phyloP scores from a whole-genome alignment of 2,329 filamentous ascomycete species.

The Simplicillium aogashimaense region DNA sequence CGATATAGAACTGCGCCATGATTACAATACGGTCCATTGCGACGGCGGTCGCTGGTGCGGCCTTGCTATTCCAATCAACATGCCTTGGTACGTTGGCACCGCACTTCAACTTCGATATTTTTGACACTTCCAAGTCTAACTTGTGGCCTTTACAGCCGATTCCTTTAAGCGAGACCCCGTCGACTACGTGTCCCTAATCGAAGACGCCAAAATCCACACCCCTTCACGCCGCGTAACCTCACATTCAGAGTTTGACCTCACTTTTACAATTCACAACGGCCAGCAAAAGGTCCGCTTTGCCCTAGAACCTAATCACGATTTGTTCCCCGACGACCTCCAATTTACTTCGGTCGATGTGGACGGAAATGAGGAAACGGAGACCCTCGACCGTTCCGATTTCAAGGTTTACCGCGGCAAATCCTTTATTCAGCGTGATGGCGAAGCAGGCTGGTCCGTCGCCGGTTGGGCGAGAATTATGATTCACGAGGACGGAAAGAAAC shows the following conservation, averaged over 20 bases:
- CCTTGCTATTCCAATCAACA: slow-evolving; percentile 19
- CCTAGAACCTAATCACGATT: slow-evolving; percentile 84
- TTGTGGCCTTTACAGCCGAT: slow-evolving; percentile 39
- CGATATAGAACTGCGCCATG: slow-evolving; percentile 14
- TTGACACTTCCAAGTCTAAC: slow-evolving; percentile 11
- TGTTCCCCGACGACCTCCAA: slow-evolving; percentile 66
- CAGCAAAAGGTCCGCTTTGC: slow-evolving; percentile 65
- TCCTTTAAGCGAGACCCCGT: slow-evolving; percentile 71
- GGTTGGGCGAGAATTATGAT: slow-evolving; percentile 84
- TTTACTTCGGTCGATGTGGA: slow-evolving; percentile 64
- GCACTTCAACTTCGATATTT: slow-evolving; percentile 10
- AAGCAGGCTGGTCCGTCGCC: slow-evolving; percentile 62
- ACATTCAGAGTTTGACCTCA: slow-evolving; percentile 74
- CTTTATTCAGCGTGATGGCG: slow-evolving; percentile 54
- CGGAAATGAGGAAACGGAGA: slow-evolving; percentile 60
- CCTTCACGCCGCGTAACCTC: slow-evolving; percentile 71
- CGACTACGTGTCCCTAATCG: slow-evolving; percentile 60
- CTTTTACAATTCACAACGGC: slow-evolving; percentile 62
- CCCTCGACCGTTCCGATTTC: slow-evolving; percentile 62
- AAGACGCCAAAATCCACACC: slow-evolving; percentile 68
- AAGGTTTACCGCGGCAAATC: slow-evolving; percentile 76
- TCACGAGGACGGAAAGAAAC: slow-evolving; percentile 62
- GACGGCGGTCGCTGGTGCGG: slow-evolving; percentile 18
- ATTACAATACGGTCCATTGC: slow-evolving; percentile 20
- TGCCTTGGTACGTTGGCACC: slow-evolving; percentile 15